Base-by-base conservation (phyloP, 2,329 filamentous ascomycete species). In the Xylariales sp. region DNA sequence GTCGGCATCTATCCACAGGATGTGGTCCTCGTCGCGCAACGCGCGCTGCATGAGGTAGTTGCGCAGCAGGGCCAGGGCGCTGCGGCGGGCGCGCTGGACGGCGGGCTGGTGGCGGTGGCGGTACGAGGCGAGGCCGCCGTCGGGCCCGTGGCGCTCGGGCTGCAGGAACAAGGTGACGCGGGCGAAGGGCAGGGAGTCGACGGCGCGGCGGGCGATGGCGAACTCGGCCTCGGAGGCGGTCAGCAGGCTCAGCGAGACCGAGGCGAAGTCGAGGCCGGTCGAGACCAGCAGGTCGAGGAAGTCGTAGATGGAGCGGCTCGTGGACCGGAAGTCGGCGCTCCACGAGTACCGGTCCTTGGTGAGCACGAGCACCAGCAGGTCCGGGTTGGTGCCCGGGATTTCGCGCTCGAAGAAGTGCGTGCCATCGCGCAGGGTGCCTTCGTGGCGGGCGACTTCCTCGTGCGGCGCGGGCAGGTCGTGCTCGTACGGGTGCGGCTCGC, bases 1-100 rank as follows among this genome's bases (percentile, higher is more conserved):
- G 40, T 62, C 60, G n/a, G 59, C 53, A 36, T 63, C 60, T 6
- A 62, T 35, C 60, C 59, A 63, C 18, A 63, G 33, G 16, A 62
- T 43, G 37, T 61, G 59, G 31, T 49, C 28, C 41, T 61, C 57
- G 21, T 59, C 56, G 19, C 47, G 42, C 24, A 61, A 37, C 4
- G 46, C 47, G 16, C 52, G 48, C 17, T 53, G 40, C 54, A 59
- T 60, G 4, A 62, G 52, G 37, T 59, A 55, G 37, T 62, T 63
- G 7, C 60, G 52, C 23, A 59, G 38, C 19, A 40, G 43, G 3
- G 59, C 56, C 13, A 61, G 51, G 11, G 45, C 38, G 2, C 46
- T 45, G 6, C 56, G 49, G 4, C 56, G 54, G 24, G 50, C 39
- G 0, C 42, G 44, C 43, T 55, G 54, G 13, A 53, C 48, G 23